phyloP scores from a whole-genome alignment of 2,329 filamentous ascomycete genomes.

The Penicillium sp. region DNA sequence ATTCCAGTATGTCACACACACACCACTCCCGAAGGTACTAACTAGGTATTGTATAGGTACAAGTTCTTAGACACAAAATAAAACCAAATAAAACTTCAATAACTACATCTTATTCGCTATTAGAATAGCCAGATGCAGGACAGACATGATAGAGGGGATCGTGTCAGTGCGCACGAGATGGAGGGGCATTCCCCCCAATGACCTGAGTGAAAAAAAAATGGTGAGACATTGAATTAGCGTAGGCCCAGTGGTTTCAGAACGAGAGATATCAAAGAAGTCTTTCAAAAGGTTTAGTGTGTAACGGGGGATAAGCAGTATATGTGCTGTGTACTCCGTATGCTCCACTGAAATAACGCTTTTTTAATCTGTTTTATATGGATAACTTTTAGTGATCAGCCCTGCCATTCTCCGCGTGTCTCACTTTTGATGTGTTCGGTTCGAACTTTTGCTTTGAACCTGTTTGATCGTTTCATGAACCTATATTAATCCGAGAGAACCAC shows the following conservation, averaged over 20 bases:
- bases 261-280: neutral
- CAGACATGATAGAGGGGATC: slow-evolving; percentile 16
- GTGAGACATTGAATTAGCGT: slow-evolving; percentile 3
- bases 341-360: neutral
- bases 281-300: neutral
- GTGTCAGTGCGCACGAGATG: neutral
- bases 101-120: slow-evolving; percentile 1
- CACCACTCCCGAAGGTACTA: neutral
- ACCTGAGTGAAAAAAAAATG: neutral
- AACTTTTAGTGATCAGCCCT: neutral
- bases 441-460: neutral
- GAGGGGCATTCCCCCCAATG: slow-evolving; percentile 6
- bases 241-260: neutral
- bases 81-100: neutral
- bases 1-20: slow-evolving; percentile 7
- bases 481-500: neutral
- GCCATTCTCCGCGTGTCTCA: neutral
- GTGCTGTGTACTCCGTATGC: neutral
- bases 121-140: neutral
- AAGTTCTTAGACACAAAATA: neutral
- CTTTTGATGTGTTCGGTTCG: neutral
- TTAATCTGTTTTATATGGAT: neutral
- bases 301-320: neutral
- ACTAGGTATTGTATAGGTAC: neutral
- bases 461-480: neutral